Evolutionary conservation across 352 stramenopile species (phyloP).

Genomic region (Phytopythium cucurbitacearum): DNA sequence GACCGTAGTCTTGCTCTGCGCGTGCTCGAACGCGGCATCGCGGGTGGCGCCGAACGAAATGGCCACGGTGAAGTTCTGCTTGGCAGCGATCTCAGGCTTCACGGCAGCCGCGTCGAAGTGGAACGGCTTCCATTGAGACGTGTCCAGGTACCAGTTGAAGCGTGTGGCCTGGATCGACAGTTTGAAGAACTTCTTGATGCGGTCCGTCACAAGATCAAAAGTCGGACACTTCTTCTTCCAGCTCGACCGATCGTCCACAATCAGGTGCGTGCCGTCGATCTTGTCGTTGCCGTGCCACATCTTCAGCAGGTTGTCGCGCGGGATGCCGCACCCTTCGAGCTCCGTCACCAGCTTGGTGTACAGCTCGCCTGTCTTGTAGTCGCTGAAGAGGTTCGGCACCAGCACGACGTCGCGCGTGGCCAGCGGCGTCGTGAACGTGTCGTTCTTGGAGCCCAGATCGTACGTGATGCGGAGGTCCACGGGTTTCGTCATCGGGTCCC

Average conservation of each 20-base stretch:
- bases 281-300: slow-evolving; percentile 84
- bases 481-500: slow-evolving; percentile 59
- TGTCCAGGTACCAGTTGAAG: slow-evolving; percentile 95
- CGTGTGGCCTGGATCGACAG: slow-evolving; percentile 88
- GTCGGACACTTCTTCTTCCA: slow-evolving; percentile 77
- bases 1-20: slow-evolving; percentile 73
- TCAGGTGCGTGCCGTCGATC: slow-evolving; percentile 92
- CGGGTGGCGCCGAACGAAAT: slow-evolving; percentile 91
- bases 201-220: slow-evolving; percentile 77
- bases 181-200: slow-evolving; percentile 86
- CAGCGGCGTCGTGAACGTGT: slow-evolving; percentile 56
- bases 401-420: slow-evolving; percentile 63
- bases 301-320: slow-evolving; percentile 63
- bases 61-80: slow-evolving; percentile 94
- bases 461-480: slow-evolving; percentile 73
- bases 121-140: slow-evolving; percentile 94
- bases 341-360: slow-evolving; percentile 66
- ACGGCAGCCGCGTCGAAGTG: slow-evolving; percentile 91
- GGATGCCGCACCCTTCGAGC: slow-evolving; percentile 62
- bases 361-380: slow-evolving; percentile 68
- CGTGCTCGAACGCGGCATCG: slow-evolving; percentile 90
- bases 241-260: slow-evolving; percentile 85
- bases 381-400: slow-evolving; percentile 67
- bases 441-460: slow-evolving; percentile 45
- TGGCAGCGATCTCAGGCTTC: slow-evolving; percentile 88